These are phyloP conservation scores for Mycena sp. DNA, from an alignment of 1,284 basidiomycete species.

Conservation along the genomic window DNA sequence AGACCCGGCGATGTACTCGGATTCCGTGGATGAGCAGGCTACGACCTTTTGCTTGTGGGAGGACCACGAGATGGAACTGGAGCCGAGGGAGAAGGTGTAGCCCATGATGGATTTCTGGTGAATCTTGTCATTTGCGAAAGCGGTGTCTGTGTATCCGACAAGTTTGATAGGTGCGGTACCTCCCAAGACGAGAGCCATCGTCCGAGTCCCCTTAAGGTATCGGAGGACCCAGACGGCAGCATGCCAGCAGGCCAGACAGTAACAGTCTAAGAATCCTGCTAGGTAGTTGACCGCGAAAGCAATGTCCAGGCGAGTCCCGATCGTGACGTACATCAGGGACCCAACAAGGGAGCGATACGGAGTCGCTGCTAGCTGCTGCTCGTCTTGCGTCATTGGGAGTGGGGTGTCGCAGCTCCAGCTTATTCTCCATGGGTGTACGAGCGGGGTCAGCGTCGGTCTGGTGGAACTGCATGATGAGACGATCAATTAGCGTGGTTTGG, in stretches of 20 bases:
- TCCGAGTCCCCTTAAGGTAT: slow-evolving; percentile 39
- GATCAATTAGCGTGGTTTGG: too few species aligned
- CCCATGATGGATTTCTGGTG: too few species aligned
- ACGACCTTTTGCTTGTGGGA: slow-evolving; percentile 31
- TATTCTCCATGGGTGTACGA: background rate
- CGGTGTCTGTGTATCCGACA: slow-evolving; percentile 18
- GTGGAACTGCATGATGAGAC: too few species aligned
- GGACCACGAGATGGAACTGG: too few species aligned
- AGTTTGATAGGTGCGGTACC: background rate
- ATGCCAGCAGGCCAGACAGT: slow-evolving; percentile 38
- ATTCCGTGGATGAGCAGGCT: slow-evolving; percentile 45
- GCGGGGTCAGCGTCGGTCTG: too few species aligned
- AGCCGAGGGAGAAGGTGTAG: too few species aligned
- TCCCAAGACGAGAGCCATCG: background rate
- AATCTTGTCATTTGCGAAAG: slow-evolving; percentile 22
- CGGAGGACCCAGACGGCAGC: slow-evolving; percentile 40
- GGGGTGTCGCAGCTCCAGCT: background rate
- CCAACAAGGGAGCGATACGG: slow-evolving; percentile 38
- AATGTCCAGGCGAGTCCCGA: slow-evolving; percentile 45
- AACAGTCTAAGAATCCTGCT: slow-evolving; percentile 37
- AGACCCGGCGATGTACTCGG: slow-evolving; percentile 48
- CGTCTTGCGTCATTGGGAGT: background rate
- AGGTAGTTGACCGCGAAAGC: slow-evolving; percentile 39
- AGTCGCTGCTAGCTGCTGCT: slow-evolving; percentile 5
- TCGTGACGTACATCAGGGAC: slow-evolving; percentile 40